Base-by-base conservation (phyloP, 768 basidiomycete species). In the Lactifluus hygrophoroides region DNA sequence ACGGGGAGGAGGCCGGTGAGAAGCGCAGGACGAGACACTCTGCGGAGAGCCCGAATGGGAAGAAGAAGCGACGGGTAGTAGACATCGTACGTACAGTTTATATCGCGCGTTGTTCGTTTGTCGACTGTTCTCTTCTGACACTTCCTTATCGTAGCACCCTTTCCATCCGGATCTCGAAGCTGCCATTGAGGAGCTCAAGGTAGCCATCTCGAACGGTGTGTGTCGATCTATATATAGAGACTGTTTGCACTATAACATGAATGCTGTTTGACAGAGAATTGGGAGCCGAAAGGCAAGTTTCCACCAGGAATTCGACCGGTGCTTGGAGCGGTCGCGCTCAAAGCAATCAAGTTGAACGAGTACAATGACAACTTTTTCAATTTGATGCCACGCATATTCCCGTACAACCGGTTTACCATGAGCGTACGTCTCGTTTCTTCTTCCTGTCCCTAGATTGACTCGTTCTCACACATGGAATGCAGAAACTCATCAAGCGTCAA, bases 381-480 rank as follows among this genome's bases (percentile, higher is more conserved):
- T 65, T 76, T 87, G 19, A 88, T 97, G 83, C 91, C 94, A 0
- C 77, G 73, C 23, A 70, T 95, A 38, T 93, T 98, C 66, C 92
- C 93, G 0, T 98, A 97, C 68, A 99, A 99, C 74, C 85, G 86
- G 63, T 99, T 90, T 69, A 95, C 91, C 0, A 93, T 97, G 85
- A 88, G 80, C 51, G 86, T 89, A 54, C 51, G 85, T 77, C 17
- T 28, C n/a, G 3, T 38, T 44, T 19, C 42, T 19, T 51, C 32
- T 2, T 28, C 27, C 48, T 32, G 0, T 51, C 37, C 25, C 40
- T 13, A 9, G 40, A 35, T 25, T 46, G 16, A 44, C 23, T 3
- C 19, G 32, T 28, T 53, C 32, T 55, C 28, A 38, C 49, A 46
- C 23, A 25, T 43, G 9, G 35, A 45, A 38, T 54, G 55, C 68